Conservation (phyloP, 179 eudicot species). For the Pouteria campechiana region DNA sequence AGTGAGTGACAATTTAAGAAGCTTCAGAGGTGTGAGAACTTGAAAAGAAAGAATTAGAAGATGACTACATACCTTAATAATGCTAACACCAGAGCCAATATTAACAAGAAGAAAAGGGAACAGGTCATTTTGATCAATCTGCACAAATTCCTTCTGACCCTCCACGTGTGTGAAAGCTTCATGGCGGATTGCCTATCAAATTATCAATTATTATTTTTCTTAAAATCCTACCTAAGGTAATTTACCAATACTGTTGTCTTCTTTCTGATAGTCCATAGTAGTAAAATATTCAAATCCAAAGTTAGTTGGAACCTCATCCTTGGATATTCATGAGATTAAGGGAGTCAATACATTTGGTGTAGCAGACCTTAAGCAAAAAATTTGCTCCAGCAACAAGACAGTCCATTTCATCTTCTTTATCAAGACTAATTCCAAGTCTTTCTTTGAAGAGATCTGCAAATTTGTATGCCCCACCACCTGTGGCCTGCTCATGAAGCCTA, state of each 20-base stretch:
- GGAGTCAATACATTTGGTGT: background rate
- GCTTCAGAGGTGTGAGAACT: background rate
- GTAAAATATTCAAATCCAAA: no score
- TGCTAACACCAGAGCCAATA: constrained; percentile 94
- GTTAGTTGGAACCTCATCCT: no score
- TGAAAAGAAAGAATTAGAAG: background rate
- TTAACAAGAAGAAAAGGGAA: constrained; percentile 94
- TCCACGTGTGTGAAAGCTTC: constrained; percentile 89
- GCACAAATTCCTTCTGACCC: constrained; percentile 64
- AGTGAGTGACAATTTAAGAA: background rate
- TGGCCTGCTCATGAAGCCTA: constrained; percentile 57
- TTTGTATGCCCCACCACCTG: constrained; percentile 96
- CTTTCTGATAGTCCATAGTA: no score
- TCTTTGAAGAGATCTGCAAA: constrained; percentile 82
- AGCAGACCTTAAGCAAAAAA: constrained; percentile 70
- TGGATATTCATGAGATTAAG: no score
- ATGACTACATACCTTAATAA: constrained; percentile 66
- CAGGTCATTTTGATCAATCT: constrained; percentile 74
- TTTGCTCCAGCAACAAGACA: constrained; percentile 89
- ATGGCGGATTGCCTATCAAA: constrained; percentile 56
- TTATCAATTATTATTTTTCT: no score
- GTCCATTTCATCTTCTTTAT: constrained; percentile 96
- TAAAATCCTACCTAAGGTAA: no score
- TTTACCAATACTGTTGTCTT: no score
- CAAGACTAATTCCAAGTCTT: constrained; percentile 66